A percentile compares a stretch with the other conserved stretches of the same genome.
phyloP scores from a whole-genome alignment of 768 basidiomycete species.

The Lentinula lateritia region DNA sequence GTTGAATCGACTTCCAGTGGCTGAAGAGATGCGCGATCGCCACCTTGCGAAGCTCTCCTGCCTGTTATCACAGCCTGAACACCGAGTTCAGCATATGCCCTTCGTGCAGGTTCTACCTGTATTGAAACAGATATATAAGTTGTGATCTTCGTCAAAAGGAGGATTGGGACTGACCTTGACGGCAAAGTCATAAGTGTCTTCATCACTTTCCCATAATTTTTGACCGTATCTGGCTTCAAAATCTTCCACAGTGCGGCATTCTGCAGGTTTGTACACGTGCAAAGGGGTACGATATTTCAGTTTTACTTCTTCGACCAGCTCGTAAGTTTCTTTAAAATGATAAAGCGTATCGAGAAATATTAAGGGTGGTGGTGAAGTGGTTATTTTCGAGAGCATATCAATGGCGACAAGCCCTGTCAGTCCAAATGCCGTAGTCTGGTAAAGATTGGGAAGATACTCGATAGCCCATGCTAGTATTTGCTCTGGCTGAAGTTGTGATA shows the following conservation, averaged over 20 bases:
- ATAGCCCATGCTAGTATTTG: constrained; percentile 86
- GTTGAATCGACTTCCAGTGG: constrained; percentile 89
- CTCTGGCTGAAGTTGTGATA: constrained; percentile 68
- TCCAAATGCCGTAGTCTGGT: constrained; percentile 96
- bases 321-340: constrained; percentile 92
- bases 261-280: constrained; percentile 74
- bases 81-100: constrained; percentile 75
- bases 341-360: constrained; percentile 97
- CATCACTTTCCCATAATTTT: constrained; percentile 83
- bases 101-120: constrained; percentile 88
- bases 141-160: background rate
- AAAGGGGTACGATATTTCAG: constrained; percentile 67
- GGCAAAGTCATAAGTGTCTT: constrained; percentile 81
- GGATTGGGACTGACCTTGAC: constrained; percentile 64
- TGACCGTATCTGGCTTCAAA: constrained; percentile 81
- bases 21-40: constrained; percentile 73
- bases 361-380: constrained; percentile 63
- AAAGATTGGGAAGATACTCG: constrained; percentile 69
- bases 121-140: background rate
- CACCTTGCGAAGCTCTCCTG: constrained; percentile 88
- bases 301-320: constrained; percentile 80
- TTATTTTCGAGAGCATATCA: constrained; percentile 90
- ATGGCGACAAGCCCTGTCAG: constrained; percentile 90
- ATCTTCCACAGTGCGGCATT: constrained; percentile 57
- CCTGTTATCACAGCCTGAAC: constrained; percentile 94